Evolutionary conservation across 495 filamentous ascomycete species (phyloP).

Genomic region (Hyphodiscus hymeniophilus): DNA sequence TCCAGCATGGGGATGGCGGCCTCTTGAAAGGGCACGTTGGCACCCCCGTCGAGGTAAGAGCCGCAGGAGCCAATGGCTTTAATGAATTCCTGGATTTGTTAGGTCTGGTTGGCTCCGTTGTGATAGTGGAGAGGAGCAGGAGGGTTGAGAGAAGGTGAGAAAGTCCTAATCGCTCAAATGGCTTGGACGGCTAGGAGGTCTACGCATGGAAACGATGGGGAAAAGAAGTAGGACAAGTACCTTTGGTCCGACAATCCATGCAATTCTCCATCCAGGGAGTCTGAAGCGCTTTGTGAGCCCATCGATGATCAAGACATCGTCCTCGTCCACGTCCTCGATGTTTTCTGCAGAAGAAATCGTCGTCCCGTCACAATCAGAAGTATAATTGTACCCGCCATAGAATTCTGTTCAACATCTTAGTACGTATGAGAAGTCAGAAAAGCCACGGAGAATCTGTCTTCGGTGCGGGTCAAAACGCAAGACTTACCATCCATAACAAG

Average conservation of each 20-base stretch:
- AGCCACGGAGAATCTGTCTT: too few species aligned
- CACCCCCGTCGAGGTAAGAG: conserved; percentile 91
- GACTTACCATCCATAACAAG: conserved; percentile 89
- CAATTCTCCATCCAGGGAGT: conserved; percentile 92
- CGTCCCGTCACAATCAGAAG: conserved; percentile 76
- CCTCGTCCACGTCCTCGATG: conserved; percentile 58
- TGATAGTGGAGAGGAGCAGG: too few species aligned
- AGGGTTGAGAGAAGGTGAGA: too few species aligned
- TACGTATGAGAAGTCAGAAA: too few species aligned
- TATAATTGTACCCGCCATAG: conserved; percentile 94
- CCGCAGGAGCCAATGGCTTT: conserved; percentile 88
- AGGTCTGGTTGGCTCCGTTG: neutral
- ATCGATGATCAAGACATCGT: conserved; percentile 85
- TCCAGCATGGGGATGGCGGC: conserved; percentile 89
- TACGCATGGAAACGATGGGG: too few species aligned
- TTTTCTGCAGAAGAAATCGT: conserved; percentile 85
- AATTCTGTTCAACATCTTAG: too few species aligned
- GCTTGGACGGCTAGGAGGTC: too few species aligned
- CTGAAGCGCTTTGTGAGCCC: conserved; percentile 96
- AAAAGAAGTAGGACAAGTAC: too few species aligned
- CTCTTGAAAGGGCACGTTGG: conserved; percentile 92
- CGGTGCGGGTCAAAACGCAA: too few species aligned
- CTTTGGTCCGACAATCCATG: conserved; percentile 92
- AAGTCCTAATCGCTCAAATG: too few species aligned
- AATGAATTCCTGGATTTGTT: conserved; percentile 61